phyloP scores from a whole-genome alignment of 2,329 filamentous ascomycete species.

The Akanthomyces dipterigenus region DNA sequence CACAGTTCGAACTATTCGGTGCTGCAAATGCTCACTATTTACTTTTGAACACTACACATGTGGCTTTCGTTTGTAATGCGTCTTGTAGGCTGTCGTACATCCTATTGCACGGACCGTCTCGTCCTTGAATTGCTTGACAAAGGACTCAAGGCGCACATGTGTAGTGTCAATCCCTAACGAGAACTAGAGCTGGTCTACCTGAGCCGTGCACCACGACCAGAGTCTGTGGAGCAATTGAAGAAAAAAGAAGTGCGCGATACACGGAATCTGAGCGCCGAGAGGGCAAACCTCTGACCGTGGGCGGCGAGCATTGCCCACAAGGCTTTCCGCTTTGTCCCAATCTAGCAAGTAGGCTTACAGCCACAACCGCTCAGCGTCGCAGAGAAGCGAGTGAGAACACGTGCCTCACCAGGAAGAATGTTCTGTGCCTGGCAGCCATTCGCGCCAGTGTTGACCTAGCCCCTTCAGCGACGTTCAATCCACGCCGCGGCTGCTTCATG shows the following conservation, averaged over 20 bases:
- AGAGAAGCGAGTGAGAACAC: neutral
- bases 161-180: too few relatives aligned
- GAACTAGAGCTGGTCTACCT: too few relatives aligned
- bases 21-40: neutral
- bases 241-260: too few relatives aligned
- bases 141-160: neutral
- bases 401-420: neutral
- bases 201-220: neutral
- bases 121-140: too few relatives aligned
- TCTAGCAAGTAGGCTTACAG: conserved; percentile 5
- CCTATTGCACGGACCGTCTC: neutral
- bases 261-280: neutral
- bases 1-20: neutral
- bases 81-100: neutral
- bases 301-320: neutral
- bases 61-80: neutral
- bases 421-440: neutral
- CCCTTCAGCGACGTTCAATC: too few relatives aligned
- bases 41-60: neutral
- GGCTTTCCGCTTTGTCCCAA: neutral
- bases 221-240: neutral
- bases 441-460: neutral
- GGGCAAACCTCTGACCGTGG: neutral
- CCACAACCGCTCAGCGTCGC: neutral
- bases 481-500: too few relatives aligned